Conservation (phyloP, 1,284 basidiomycete genomes). For the Ganoderma lingzhi region DNA sequence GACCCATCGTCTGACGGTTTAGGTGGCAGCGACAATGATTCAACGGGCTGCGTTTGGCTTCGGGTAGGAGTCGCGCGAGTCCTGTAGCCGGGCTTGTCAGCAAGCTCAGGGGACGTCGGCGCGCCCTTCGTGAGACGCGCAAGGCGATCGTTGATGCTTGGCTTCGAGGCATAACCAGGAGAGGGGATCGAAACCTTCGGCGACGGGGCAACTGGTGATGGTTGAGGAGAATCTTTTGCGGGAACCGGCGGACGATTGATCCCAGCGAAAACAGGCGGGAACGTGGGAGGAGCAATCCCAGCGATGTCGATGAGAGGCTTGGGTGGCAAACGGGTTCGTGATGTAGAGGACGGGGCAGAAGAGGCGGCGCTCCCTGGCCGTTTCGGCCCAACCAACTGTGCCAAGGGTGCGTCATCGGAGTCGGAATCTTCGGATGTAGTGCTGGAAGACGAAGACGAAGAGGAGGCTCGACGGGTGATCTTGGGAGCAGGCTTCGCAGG, state of each 20-base stretch:
- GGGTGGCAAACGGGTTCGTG: constrained; percentile 43
- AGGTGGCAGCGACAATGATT: constrained; percentile 22
- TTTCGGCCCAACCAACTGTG: constrained; percentile 47
- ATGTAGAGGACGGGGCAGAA: constrained; percentile 42
- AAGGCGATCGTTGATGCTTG: constrained; percentile 41
- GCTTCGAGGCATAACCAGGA: constrained; percentile 34
- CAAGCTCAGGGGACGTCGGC: constrained; percentile 25
- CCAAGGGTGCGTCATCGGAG: constrained; percentile 52
- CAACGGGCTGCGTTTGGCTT: constrained; percentile 39
- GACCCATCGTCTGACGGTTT: constrained; percentile 28
- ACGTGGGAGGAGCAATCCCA: constrained; percentile 30
- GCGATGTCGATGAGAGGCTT: constrained; percentile 63
- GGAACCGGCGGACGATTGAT: constrained; percentile 26
- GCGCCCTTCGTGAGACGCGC: constrained; percentile 37
- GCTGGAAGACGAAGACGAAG: constrained; percentile 25
- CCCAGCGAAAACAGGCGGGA: constrained; percentile 30
- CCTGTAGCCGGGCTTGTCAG: constrained; percentile 16
- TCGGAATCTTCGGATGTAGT: constrained; percentile 34
- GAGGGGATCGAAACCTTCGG: constrained; percentile 3
- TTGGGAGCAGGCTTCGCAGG: constrained; percentile 14
- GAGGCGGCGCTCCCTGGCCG: constrained; percentile 56
- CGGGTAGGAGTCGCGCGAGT: constrained; percentile 32
- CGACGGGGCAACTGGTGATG: constrained; percentile 16
- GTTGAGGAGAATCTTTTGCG: constrained; percentile 26
- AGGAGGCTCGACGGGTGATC: constrained; percentile 25